Evolutionary conservation across 116 monocot species (phyloP).

Genomic region (Papilionanthe hybrid): DNA sequence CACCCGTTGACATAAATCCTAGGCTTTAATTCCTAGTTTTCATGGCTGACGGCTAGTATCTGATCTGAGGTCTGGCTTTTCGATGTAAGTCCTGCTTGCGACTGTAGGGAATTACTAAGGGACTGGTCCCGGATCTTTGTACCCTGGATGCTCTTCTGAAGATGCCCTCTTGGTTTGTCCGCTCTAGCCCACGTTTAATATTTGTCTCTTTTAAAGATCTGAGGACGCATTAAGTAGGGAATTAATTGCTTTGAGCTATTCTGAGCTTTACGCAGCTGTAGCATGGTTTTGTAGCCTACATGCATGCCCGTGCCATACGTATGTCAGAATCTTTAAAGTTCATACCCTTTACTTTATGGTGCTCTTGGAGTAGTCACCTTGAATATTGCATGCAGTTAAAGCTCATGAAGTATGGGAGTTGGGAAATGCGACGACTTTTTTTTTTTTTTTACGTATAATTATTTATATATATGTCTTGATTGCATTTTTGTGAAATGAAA

Average conservation of each 20-base stretch:
- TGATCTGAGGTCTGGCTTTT: background rate
- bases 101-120: background rate
- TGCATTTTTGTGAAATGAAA: too few relatives aligned
- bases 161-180: background rate
- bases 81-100: background rate
- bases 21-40: background rate
- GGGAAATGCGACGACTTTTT: too few relatives aligned
- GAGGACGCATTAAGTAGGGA: constrained; percentile 1
- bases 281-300: too few relatives aligned
- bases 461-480: too few relatives aligned
- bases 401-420: too few relatives aligned
- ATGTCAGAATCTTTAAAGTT: background rate
- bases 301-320: too few relatives aligned
- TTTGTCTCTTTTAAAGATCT: background rate
- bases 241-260: constrained; percentile 4
- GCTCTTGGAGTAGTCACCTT: background rate
- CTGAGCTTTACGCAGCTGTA: background rate
- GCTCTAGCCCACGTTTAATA: background rate
- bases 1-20: too few relatives aligned
- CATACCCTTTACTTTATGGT: background rate
- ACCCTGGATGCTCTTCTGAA: background rate
- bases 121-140: background rate
- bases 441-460: too few relatives aligned
- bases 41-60: background rate
- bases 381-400: too few relatives aligned